Percentiles rank a stretch among this genome's conserved stretches.
Evolutionary conservation across 202 grass and related monocot species (phyloP).

Genomic region (Hordeum pubiflorum): DNA sequence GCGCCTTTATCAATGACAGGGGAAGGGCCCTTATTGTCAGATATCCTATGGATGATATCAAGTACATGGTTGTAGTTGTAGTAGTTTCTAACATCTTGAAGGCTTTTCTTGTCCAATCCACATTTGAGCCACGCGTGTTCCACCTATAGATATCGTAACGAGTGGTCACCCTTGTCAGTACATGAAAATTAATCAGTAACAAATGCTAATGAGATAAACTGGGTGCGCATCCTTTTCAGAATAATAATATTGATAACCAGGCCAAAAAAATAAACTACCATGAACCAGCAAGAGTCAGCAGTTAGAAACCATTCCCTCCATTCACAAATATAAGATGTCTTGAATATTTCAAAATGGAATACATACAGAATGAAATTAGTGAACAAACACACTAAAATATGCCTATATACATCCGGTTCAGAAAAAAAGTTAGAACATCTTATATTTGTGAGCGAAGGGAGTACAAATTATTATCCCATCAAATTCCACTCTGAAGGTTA

Average conservation of each 20-base stretch:
- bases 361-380: too few relatives aligned
- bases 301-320: not conserved
- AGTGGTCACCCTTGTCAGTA: not conserved
- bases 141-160: constrained; percentile 27
- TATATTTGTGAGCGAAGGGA: too few relatives aligned
- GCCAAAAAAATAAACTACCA: not conserved
- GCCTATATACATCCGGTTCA: too few relatives aligned
- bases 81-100: constrained; percentile 40
- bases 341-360: too few relatives aligned
- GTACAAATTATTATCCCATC: not conserved
- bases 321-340: too few relatives aligned
- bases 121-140: constrained; percentile 41
- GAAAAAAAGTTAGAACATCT: too few relatives aligned
- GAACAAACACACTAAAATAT: too few relatives aligned
- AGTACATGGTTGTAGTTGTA: constrained; percentile 34
- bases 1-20: constrained; percentile 9
- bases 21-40: constrained; percentile 16
- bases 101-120: constrained; percentile 33
- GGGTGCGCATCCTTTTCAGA: not conserved
- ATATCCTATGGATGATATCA: constrained; percentile 18
- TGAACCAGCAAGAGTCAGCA: not conserved
- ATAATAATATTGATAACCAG: not conserved
- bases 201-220: not conserved
- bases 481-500: not conserved
- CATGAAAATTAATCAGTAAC: constrained; percentile 9